Conservation (phyloP, 2,329 filamentous ascomycete genomes). For the Cladosporium sp. region DNA sequence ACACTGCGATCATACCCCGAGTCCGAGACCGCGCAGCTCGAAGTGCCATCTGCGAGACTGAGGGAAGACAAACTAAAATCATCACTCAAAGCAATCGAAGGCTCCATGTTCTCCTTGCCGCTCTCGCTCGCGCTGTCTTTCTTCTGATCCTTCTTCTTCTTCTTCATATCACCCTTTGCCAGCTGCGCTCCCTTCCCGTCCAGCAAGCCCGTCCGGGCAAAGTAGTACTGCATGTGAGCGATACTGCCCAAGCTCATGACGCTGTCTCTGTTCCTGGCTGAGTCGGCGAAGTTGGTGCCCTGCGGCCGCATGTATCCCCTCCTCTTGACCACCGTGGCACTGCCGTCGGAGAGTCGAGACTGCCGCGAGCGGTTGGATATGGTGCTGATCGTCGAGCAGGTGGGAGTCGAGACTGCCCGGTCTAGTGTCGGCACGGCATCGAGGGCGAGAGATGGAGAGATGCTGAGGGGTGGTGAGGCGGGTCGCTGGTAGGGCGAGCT, state of each 20-base stretch:
- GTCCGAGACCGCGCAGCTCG: constrained; percentile 28
- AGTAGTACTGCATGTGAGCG: constrained; percentile 96
- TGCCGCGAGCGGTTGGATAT: constrained; percentile 34
- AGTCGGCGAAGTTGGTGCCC: constrained; percentile 84
- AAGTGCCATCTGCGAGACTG: constrained; percentile 24
- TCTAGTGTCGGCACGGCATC: constrained; percentile 56
- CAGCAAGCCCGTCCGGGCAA: constrained; percentile 86
- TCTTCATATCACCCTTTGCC: constrained; percentile 63
- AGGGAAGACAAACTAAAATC: constrained; percentile 23
- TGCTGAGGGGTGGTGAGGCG: constrained; percentile 62
- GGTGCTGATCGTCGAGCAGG: constrained; percentile 52
- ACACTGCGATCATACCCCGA: constrained; percentile 33
- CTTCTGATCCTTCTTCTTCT: constrained; percentile 26
- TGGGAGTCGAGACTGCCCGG: constrained; percentile 61
- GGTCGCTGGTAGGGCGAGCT: constrained; percentile 37
- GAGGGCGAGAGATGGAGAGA: constrained; percentile 59
- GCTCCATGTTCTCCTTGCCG: constrained; percentile 30
- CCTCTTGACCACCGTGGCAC: constrained; percentile 45
- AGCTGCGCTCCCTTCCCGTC: constrained; percentile 90
- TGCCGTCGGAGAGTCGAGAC: constrained; percentile 52
- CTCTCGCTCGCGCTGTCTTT: constrained; percentile 4
- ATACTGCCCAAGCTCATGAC: constrained; percentile 97
- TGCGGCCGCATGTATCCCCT: constrained; percentile 85
- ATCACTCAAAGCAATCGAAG: constrained; percentile 18
- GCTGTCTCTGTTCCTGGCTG: constrained; percentile 84